Evolutionary conservation across 129 eudicot genomes (phyloP).

Genomic region (Rutidosis leptorrhynchoides): DNA sequence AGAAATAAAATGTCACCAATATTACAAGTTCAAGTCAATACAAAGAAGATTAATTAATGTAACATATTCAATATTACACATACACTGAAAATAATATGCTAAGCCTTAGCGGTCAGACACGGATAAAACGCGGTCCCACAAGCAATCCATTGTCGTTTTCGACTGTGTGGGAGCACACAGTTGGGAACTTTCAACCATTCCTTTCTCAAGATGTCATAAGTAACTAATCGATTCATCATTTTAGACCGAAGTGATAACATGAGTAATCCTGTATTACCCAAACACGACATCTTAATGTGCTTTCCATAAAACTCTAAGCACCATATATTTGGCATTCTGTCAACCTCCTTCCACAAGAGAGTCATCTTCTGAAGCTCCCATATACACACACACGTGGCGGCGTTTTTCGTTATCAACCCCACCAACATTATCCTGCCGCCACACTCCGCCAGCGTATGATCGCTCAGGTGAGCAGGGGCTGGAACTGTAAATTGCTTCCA

Average conservation of each 20-base stretch:
- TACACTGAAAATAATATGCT: constrained; percentile 3
- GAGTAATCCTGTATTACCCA: constrained; percentile 90
- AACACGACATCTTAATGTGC: constrained; percentile 91
- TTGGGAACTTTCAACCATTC: constrained; percentile 89
- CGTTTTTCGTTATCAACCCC: constrained; percentile 91
- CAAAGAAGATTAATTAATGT: constrained; percentile 9
- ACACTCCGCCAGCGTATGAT: constrained; percentile 71
- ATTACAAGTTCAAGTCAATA: constrained; percentile 20
- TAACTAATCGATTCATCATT: constrained; percentile 77
- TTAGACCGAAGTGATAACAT: constrained; percentile 87
- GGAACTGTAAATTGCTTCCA: constrained; percentile 86
- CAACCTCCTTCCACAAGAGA: constrained; percentile 99
- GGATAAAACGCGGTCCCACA: constrained; percentile 91
- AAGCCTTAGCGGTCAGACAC: constrained; percentile 67
- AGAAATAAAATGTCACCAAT: constrained; percentile 14
- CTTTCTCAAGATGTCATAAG: constrained; percentile 57
- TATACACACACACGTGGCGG: constrained; percentile 88
- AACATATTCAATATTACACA: constrained; percentile 20
- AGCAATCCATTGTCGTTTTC: constrained; percentile 84
- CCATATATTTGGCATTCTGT: constrained; percentile 99
- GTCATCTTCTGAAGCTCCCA: constrained; percentile 99
- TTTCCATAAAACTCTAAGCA: constrained; percentile 99
- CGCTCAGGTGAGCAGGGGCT: constrained; percentile 56
- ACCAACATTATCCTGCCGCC: constrained; percentile 77
- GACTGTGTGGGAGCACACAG: constrained; percentile 67